Conservation (phyloP, 441 rosid genomes). For the Syzygium malaccense region DNA sequence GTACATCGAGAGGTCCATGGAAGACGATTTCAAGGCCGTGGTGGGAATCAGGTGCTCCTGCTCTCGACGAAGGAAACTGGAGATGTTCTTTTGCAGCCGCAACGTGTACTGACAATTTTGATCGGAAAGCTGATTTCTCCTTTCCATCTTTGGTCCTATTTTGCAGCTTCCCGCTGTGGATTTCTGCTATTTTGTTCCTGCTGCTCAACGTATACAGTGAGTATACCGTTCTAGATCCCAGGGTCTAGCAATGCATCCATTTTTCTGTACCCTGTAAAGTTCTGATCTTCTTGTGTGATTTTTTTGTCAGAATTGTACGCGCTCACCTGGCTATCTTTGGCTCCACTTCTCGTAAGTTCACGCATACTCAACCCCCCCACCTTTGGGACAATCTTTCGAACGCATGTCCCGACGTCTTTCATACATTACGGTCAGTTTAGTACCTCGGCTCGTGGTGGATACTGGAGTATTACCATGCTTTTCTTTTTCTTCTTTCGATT, state of each 20-base stretch:
- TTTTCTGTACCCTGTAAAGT: not conserved
- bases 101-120: not conserved
- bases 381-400: not conserved
- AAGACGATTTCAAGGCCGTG: slow-evolving; percentile 65
- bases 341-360: slow-evolving; percentile 32
- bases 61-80: not conserved
- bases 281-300: not conserved
- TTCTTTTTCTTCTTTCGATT: not conserved
- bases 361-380: not conserved
- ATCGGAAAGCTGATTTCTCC: not conserved
- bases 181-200: slow-evolving; percentile 34
- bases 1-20: slow-evolving; percentile 60
- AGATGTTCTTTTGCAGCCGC: not conserved
- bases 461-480: not conserved
- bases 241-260: not conserved
- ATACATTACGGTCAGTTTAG: not conserved
- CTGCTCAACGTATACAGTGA: slow-evolving; percentile 46
- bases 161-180: slow-evolving; percentile 52
- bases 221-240: not conserved
- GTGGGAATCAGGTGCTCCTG: slow-evolving; percentile 46
- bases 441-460: no score
- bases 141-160: not conserved
- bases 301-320: slow-evolving; percentile 41
- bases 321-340: slow-evolving; percentile 32
- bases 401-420: not conserved